Conservation (phyloP, 805 yeast species). For the Kuraishia borneana region DNA sequence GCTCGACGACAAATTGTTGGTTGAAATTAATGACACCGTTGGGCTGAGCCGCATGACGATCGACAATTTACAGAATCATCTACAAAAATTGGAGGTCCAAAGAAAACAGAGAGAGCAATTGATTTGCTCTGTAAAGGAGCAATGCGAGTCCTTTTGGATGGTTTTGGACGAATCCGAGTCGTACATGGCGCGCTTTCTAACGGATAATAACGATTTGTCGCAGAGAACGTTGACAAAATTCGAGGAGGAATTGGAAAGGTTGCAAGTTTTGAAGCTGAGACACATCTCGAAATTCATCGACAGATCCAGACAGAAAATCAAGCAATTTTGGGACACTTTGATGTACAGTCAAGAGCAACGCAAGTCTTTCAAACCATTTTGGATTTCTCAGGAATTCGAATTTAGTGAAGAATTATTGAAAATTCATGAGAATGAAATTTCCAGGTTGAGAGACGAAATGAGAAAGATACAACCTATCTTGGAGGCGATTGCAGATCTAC, state of each 20-base stretch:
- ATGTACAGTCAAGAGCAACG: constrained; percentile 46
- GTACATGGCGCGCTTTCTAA: constrained; percentile 26
- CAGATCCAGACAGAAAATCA: constrained; percentile 49
- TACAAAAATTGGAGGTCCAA: background rate
- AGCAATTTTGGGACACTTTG: constrained; percentile 49
- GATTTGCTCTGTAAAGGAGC: background rate
- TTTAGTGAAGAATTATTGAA: constrained; percentile 51
- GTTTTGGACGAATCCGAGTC: constrained; percentile 8
- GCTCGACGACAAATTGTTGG: background rate
- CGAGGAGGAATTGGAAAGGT: constrained; percentile 41
- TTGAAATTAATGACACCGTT: background rate
- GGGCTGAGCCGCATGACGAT: background rate
- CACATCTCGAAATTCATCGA: constrained; percentile 58
- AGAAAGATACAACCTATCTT: constrained; percentile 44
- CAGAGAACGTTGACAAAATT: constrained; percentile 35
- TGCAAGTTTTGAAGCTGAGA: constrained; percentile 48
- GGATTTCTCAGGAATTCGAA: constrained; percentile 21
- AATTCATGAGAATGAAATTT: constrained; percentile 54
- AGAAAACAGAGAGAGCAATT: background rate
- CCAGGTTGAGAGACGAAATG: constrained; percentile 35
- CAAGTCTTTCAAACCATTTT: constrained; percentile 29
- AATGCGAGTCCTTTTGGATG: constrained; percentile 2
- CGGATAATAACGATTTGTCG: constrained; percentile 34
- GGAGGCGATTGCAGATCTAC: constrained; percentile 40
- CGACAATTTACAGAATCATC: background rate